Evolutionary conservation across 2,329 filamentous ascomycete genomes (phyloP), one percentile per base, ranked within the genome.

Genomic region (Ascocoryne sarcoides): DNA sequence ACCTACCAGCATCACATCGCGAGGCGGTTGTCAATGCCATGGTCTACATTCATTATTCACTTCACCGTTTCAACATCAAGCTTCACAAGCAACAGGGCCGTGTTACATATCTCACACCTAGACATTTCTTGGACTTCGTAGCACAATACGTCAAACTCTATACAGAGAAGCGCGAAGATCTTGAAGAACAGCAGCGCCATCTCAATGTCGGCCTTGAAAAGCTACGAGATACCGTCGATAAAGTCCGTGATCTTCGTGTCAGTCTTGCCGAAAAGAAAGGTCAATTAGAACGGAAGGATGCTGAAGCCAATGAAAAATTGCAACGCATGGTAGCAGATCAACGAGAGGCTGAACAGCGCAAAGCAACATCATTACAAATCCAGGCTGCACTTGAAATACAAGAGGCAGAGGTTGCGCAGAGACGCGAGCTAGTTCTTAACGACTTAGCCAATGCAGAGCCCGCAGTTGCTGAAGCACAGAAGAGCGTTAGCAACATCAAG

Each of bases 401-500:
- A 61, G 89, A 96, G 61, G 75, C 80, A 37, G 85, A 93, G 60
- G 88, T 98, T 32, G 84, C 87, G 3, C 70, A 75, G 51, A 82
- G 92, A 49, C 83, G 77, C 61, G 81, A 90, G 62, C 79, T 94
- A 42, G 93, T 96, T 26, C 65, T 94, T 53, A 74, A 79, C 52
- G 92, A 98, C 66, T 70, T 98, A 44, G 90, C 87, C 20, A 82
- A 79, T 59, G 92, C 92, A 10, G 90, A 96, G 60, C 92, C 92
- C 7, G 92, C 92, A 36, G 92, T 98, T 40, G 67, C 84, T 47
- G 88, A 94, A 63, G 92, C 92, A 36, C 86, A 92, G 67, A 86
- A 88, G 61, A 95, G 89, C 65, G 93, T 98, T 63, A 92, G 85
- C 68, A 95, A 93, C 69, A 98, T 98, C 69, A 98, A 96, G 70